Evolutionary conservation across 75 land plant genomes (phyloP), one percentile per base, ranked within the genome.

Genomic region (Azolla pinnata): DNA sequence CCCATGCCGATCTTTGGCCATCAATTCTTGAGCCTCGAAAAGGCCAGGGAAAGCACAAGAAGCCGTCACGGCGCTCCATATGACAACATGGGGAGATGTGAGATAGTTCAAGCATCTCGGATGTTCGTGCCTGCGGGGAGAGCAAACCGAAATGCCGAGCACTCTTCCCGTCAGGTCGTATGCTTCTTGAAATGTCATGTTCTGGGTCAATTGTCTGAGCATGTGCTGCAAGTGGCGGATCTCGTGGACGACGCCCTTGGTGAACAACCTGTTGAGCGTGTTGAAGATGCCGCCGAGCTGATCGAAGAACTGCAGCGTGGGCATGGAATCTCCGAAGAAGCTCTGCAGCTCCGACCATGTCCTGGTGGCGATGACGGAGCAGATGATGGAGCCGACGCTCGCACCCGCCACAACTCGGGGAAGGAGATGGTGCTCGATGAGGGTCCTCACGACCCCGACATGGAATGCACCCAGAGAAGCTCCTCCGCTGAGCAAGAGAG

Each of bases 51-150:
- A 95, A 0, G 99, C 99, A 78, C 99, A 95, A 40, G 99, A 95
- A 29, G 99, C 99, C 18, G 99, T 95, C 51, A 95, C 97, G 7
- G 99, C 99, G 67, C 99, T 95, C 99, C 99, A 95, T 44, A 95
- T 95, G 18, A 95, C 88, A 38, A 95, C 99, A 72, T 95, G 97
- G 31, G 99, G 99, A 2, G 99, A 90, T 25, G 97, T 95, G 64
- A 95, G 77, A 74, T 95, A 95, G 66, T 95, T 95, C 28, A 95
- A 77, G 57, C 86, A 95, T 44, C 99, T 61, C 0, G 99, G 97
- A 9, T 97, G 99, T 63, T 95, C 99, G 53, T 86, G 99, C 66
- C 72, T 79, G 57, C 99, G 69, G 4, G 99, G 92, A 9, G 99
- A 95, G 53, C 99, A 90, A 27, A 95, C 97, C 16, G 99, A 83